Percentiles rank a stretch among this genome's conserved stretches.
phyloP scores from a whole-genome alignment of 768 basidiomycete species.

The Boletus sp. region DNA sequence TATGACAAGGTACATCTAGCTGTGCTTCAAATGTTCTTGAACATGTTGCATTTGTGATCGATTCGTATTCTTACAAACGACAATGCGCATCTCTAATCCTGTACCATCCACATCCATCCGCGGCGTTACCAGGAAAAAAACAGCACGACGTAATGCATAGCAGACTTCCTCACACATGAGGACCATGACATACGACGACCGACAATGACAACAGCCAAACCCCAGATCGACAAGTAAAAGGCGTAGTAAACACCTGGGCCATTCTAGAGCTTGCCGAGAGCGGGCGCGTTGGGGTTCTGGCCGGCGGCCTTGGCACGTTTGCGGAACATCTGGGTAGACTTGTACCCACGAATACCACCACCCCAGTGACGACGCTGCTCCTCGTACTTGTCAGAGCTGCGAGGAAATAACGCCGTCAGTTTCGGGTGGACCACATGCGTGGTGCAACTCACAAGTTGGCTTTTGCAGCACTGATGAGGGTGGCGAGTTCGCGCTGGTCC shows the following conservation, averaged over 20 bases:
- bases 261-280: conserved; percentile 63
- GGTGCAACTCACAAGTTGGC: conserved; percentile 83
- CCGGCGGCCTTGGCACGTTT: conserved; percentile 94
- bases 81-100: background rate
- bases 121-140: conserved; percentile 4
- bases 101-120: background rate
- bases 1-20: too few relatives aligned
- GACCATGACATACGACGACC: conserved; percentile 14
- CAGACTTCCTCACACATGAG: conserved; percentile 19
- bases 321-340: conserved; percentile 89
- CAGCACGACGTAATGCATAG: conserved; percentile 14
- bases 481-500: conserved; percentile 91
- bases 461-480: conserved; percentile 89
- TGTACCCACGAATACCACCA: conserved; percentile 93
- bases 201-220: background rate
- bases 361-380: conserved; percentile 92
- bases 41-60: background rate
- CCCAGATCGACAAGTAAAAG: background rate
- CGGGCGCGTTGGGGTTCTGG: conserved; percentile 53
- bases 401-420: background rate
- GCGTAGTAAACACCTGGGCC: background rate
- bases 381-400: conserved; percentile 88
- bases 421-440: background rate
- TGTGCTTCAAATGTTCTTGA: background rate
- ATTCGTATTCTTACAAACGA: background rate